A percentile compares a stretch with the other conserved stretches of the same genome.
Evolutionary conservation across 208 protist species (phyloP).

Genomic region (Plasmodiophora brassicae): DNA sequence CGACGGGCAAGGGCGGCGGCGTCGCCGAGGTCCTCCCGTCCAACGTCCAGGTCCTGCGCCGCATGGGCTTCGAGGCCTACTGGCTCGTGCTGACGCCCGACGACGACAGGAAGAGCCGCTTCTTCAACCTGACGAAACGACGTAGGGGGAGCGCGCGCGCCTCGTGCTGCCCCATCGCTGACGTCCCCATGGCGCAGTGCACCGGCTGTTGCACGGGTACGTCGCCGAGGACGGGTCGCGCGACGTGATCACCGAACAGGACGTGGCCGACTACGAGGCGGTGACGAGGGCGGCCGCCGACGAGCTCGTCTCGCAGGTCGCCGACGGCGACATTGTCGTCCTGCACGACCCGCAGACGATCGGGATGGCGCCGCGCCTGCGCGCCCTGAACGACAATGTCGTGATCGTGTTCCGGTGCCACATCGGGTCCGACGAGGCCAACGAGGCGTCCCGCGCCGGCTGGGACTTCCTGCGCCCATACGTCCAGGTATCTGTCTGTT

Average conservation of each 20-base stretch:
- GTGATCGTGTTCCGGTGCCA: constrained; percentile 2
- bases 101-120: neutral
- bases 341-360: constrained; percentile 4
- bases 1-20: constrained; percentile 13
- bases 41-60: neutral
- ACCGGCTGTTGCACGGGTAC: neutral
- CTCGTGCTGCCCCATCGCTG: neutral
- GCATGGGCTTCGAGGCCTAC: neutral
- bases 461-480: constrained; percentile 2
- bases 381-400: neutral
- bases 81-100: neutral
- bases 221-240: neutral
- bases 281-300: neutral
- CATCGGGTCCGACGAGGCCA: neutral
- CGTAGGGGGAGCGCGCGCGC: no score
- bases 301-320: neutral
- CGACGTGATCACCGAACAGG: neutral
- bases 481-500: no score
- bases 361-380: neutral
- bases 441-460: neutral
- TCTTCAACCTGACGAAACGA: constrained; percentile 15
- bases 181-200: neutral
- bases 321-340: neutral
- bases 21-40: neutral
- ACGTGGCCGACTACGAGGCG: neutral